Conservation (phyloP, 768 basidiomycete genomes). For the Termitomyces sp. region DNA sequence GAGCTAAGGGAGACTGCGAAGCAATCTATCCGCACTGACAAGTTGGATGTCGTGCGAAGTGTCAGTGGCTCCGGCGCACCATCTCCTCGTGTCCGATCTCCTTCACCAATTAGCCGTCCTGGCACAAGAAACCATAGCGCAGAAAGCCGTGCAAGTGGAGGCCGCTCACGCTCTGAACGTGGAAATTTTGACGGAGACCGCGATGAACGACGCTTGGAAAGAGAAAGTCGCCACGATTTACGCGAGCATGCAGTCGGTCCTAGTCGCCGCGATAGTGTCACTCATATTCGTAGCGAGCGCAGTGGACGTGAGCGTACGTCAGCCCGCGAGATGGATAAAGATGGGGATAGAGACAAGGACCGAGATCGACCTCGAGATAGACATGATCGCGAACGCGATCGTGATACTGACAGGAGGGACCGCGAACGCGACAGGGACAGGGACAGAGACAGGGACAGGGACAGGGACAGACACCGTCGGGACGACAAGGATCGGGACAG, state of each 20-base stretch:
- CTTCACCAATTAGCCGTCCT: conserved; percentile 59
- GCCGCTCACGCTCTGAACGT: conserved; percentile 51
- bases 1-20: conserved; percentile 78
- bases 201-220: conserved; percentile 51
- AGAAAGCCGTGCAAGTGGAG: conserved; percentile 70
- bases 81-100: conserved; percentile 58
- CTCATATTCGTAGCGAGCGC: conserved; percentile 46
- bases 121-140: conserved; percentile 65
- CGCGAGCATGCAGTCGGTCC: conserved; percentile 33
- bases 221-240: conserved; percentile 41
- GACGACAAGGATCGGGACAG: conserved; percentile 39
- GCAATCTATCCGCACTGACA: conserved; percentile 50
- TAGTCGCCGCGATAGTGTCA: conserved; percentile 44
- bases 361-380: conserved; percentile 39
- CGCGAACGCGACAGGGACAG: conserved; percentile 51
- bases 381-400: conserved; percentile 53
- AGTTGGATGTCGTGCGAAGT: conserved; percentile 38
- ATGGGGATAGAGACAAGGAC: conserved; percentile 41
- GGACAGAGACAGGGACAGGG: conserved; percentile 30
- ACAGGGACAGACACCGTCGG: conserved; percentile 12
- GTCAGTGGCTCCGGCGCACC: conserved; percentile 47
- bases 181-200: conserved; percentile 37
- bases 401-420: conserved; percentile 50
- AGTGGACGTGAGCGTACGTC: conserved; percentile 35
- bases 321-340: conserved; percentile 36